phyloP scores from a whole-genome alignment of 805 yeast genomes.

The Zygosaccharomyces bisporus region DNA sequence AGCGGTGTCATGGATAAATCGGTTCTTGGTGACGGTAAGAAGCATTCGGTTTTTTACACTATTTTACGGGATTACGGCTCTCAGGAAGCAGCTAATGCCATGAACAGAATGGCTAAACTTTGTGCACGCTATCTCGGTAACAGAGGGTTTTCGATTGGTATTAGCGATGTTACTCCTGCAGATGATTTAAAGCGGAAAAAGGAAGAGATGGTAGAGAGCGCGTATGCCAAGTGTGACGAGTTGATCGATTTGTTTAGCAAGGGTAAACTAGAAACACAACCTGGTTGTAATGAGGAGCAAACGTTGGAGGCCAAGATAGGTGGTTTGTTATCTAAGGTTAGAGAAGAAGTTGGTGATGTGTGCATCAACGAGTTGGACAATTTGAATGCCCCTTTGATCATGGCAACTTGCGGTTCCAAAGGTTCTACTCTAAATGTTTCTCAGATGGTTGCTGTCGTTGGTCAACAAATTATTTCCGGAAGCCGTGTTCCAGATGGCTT shows the following conservation, averaged over 20 bases:
- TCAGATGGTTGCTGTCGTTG: constrained; percentile 99
- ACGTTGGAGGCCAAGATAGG: constrained; percentile 97
- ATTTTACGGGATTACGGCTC: constrained; percentile 97
- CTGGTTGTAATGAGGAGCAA: constrained; percentile 98
- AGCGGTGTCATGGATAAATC: constrained; percentile 98
- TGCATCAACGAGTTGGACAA: constrained; percentile 89
- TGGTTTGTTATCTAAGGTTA: constrained; percentile 90
- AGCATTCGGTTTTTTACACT: constrained; percentile 92
- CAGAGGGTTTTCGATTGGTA: constrained; percentile 96
- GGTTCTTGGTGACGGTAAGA: constrained; percentile 95
- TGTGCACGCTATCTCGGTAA: constrained; percentile 95
- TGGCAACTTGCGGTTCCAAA: constrained; percentile 99
- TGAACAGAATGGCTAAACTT: constrained; percentile 99
- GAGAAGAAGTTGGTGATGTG: constrained; percentile 98
- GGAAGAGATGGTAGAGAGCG: constrained; percentile 84
- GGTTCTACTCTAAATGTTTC: constrained; percentile 98
- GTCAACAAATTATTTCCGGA: constrained; percentile 98
- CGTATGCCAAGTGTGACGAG: constrained; percentile 88
- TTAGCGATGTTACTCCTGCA: constrained; percentile 95
- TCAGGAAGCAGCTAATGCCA: constrained; percentile 88
- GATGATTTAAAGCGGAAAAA: constrained; percentile 67
- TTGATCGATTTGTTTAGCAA: constrained; percentile 70
- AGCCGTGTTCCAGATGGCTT: constrained; percentile 99
- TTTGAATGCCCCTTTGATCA: constrained; percentile 91
- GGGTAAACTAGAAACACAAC: constrained; percentile 94